These are phyloP conservation scores for Aspergillus vadensis DNA, from an alignment of 2,329 filamentous ascomycete genomes.

Conservation along the genomic window DNA sequence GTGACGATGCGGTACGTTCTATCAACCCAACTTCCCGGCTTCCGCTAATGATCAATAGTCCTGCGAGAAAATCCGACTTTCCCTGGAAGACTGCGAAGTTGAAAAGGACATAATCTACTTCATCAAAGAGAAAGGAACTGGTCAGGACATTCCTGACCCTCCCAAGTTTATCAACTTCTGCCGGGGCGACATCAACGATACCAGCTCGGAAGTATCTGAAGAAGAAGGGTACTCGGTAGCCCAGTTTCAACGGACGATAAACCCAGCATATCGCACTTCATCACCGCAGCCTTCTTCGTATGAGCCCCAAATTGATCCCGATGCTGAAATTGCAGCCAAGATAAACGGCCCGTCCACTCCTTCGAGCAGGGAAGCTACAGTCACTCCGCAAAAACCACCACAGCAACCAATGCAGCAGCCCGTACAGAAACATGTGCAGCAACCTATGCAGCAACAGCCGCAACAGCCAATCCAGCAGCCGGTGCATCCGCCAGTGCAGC, in stretches of 20 bases:
- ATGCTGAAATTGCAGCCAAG: constrained; percentile 70
- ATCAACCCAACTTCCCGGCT: neutral
- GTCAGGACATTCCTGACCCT: constrained; percentile 94
- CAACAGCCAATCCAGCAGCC: constrained; percentile 28
- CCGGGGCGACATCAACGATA: constrained; percentile 74
- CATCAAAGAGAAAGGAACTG: constrained; percentile 85
- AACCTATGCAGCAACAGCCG: constrained; percentile 30
- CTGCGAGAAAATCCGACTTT: constrained; percentile 92
- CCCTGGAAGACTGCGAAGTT: constrained; percentile 92
- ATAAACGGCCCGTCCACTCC: constrained; percentile 53
- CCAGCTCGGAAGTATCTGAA: constrained; percentile 78
- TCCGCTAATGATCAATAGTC: constrained; percentile 51
- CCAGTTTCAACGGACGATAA: constrained; percentile 92
- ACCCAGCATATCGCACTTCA: constrained; percentile 91
- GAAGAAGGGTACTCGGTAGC: constrained; percentile 97
- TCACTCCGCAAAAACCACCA: constrained; percentile 55
- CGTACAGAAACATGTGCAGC: constrained; percentile 43
- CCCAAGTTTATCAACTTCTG: constrained; percentile 99
- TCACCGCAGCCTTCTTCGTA: constrained; percentile 93
- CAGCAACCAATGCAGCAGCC: constrained; percentile 26
- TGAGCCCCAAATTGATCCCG: constrained; percentile 87
- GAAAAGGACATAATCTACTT: constrained; percentile 90
- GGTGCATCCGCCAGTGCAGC: constrained; percentile 23
- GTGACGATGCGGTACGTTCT: constrained; percentile 72
- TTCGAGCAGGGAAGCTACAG: constrained; percentile 53